A percentile compares a stretch with the other conserved stretches of the same genome.
Conservation (phyloP, 441 rosid species). For the Aleurites moluccanus region DNA sequence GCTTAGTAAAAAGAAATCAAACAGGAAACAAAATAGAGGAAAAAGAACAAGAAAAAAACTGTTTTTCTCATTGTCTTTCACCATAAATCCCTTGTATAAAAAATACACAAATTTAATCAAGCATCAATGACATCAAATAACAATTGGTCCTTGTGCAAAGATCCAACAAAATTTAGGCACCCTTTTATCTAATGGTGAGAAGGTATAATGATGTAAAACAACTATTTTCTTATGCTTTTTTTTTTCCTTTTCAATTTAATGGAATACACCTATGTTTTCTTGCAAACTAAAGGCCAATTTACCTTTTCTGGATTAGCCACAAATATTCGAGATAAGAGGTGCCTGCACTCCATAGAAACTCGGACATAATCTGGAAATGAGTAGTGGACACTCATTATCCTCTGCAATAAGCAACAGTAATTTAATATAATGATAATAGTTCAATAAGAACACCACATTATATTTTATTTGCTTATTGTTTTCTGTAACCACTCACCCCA, state of each 20-base stretch:
- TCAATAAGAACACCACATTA: neutral
- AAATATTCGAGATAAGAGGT: slow-evolving; percentile 58
- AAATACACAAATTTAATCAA: neutral
- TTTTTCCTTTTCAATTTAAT: neutral
- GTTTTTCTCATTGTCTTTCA: too few relatives aligned
- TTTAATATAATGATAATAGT: slow-evolving; percentile 12
- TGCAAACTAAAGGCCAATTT: neutral
- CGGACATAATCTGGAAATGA: slow-evolving; percentile 49
- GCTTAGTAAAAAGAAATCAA: neutral
- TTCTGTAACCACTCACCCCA: slow-evolving; percentile 37
- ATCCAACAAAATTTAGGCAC: neutral
- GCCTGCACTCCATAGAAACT: slow-evolving; percentile 47
- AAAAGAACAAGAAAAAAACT: neutral
- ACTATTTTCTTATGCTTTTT: neutral
- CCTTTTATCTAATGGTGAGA: neutral
- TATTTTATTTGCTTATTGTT: neutral
- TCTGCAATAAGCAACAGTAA: slow-evolving; percentile 31
- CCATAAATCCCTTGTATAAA: too few relatives aligned
- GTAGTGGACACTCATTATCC: slow-evolving; percentile 52
- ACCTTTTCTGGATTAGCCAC: slow-evolving; percentile 61
- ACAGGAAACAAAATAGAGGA: neutral
- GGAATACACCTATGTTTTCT: neutral
- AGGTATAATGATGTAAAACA: neutral
- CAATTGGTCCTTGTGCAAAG: neutral
- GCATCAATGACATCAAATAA: neutral